Evolutionary conservation across 495 filamentous ascomycete genomes (phyloP).

Genomic region (Bryoglossum gracile): DNA sequence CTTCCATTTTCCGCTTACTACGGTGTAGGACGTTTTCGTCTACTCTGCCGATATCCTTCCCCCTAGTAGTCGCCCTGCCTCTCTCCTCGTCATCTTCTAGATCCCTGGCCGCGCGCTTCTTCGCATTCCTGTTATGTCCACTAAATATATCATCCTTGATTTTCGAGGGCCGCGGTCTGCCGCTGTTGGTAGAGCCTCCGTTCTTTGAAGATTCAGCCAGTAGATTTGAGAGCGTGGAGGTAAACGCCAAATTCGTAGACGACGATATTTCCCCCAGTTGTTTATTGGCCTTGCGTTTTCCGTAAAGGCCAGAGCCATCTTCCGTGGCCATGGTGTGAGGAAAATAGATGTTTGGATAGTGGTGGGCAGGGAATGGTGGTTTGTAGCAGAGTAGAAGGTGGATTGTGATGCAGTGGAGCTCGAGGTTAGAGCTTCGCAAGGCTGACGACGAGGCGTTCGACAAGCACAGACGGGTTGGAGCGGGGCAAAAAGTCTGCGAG

Average conservation of each 20-base stretch:
- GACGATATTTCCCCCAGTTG: slow-evolving; percentile 54
- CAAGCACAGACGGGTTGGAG: background rate
- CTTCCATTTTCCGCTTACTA: slow-evolving; percentile 70
- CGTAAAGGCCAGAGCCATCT: slow-evolving; percentile 56
- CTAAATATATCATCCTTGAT: slow-evolving; percentile 65
- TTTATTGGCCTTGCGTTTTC: slow-evolving; percentile 56
- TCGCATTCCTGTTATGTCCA: slow-evolving; percentile 60
- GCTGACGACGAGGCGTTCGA: no score
- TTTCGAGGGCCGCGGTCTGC: slow-evolving; percentile 60
- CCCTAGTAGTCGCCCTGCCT: slow-evolving; percentile 24
- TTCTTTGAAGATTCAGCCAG: slow-evolving; percentile 45
- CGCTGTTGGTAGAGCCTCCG: slow-evolving; percentile 33
- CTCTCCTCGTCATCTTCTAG: slow-evolving; percentile 29
- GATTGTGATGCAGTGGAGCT: background rate
- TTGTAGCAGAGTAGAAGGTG: no score
- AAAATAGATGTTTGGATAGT: background rate
- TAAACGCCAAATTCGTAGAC: slow-evolving; percentile 71
- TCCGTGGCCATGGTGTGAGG: slow-evolving; percentile 27
- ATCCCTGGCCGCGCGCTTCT: slow-evolving; percentile 43
- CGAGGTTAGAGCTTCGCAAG: slow-evolving; percentile 2
- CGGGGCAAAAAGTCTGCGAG: slow-evolving; percentile 5
- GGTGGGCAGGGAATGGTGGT: background rate
- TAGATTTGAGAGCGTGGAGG: slow-evolving; percentile 66
- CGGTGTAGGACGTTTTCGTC: slow-evolving; percentile 33
- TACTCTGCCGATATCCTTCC: slow-evolving; percentile 33